A percentile compares a stretch with the other conserved stretches of the same genome.
Conservation (phyloP, 108 stramenopile species). For the Cyclotella choctawhatcheeana region DNA sequence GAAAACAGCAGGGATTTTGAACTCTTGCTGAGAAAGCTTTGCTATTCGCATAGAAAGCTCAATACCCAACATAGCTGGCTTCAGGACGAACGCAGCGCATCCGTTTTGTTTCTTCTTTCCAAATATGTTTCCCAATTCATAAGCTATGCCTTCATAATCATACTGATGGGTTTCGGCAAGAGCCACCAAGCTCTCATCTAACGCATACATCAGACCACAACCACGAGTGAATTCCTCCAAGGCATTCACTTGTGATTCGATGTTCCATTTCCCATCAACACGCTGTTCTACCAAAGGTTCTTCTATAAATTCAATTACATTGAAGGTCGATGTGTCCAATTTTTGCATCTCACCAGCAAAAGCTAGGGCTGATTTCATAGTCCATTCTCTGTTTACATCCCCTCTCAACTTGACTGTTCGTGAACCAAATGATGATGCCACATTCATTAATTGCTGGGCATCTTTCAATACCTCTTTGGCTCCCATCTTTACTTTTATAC, state of each 20-base stretch:
- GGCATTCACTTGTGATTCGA: slow-evolving; percentile 55
- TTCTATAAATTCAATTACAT: slow-evolving; percentile 75
- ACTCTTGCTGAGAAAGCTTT: slow-evolving; percentile 64
- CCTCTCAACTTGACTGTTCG: slow-evolving; percentile 49
- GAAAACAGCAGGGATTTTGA: slow-evolving; percentile 72
- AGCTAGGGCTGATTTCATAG: slow-evolving; percentile 38
- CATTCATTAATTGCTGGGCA: slow-evolving; percentile 36
- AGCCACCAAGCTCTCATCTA: slow-evolving; percentile 85
- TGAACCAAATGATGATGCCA: slow-evolving; percentile 10
- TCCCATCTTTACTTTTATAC: slow-evolving; percentile 85
- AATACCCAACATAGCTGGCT: slow-evolving; percentile 84
- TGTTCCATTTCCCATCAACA: slow-evolving; percentile 45
- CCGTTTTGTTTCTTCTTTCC: slow-evolving; percentile 30
- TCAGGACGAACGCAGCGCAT: slow-evolving; percentile 83
- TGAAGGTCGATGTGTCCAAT: slow-evolving; percentile 1
- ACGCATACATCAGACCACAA: slow-evolving; percentile 64
- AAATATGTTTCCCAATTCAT: slow-evolving; percentile 50
- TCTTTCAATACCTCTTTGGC: slow-evolving; percentile 55
- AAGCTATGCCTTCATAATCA: slow-evolving; percentile 51
- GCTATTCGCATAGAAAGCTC: slow-evolving; percentile 75
- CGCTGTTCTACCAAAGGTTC: slow-evolving; percentile 66
- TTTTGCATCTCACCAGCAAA: slow-evolving; percentile 55
- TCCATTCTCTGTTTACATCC: slow-evolving; percentile 85
- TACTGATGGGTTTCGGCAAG: slow-evolving; percentile 53
- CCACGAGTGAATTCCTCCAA: slow-evolving; percentile 57